Conservation (phyloP, 768 basidiomycete genomes). For the Plicaturopsis crispa region DNA sequence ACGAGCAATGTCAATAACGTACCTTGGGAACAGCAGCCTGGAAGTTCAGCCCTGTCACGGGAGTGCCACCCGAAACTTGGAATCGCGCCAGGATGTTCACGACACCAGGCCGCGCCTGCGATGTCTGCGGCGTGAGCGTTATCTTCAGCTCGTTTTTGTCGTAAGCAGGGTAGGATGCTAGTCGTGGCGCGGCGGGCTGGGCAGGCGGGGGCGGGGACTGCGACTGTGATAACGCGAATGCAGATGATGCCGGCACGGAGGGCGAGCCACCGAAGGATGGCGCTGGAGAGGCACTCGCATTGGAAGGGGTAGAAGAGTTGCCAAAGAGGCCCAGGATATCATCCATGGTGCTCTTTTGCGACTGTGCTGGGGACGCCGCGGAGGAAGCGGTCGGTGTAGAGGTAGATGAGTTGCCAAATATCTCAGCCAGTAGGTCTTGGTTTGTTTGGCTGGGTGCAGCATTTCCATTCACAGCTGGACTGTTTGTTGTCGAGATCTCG, state of each 20-base stretch:
- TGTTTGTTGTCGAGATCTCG: slow-evolving; percentile 41
- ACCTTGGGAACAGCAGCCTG: slow-evolving; percentile 98
- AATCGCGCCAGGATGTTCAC: slow-evolving; percentile 90
- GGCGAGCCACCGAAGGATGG: slow-evolving; percentile 13
- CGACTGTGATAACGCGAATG: slow-evolving; percentile 14
- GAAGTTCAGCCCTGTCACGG: slow-evolving; percentile 71
- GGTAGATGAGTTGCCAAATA: slow-evolving; percentile 62
- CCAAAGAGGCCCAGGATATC: slow-evolving; percentile 92
- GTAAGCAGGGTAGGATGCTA: slow-evolving; percentile 79
- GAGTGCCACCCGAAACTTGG: slow-evolving; percentile 49
- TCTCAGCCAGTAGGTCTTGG: slow-evolving; percentile 86
- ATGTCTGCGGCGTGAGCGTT: slow-evolving; percentile 83
- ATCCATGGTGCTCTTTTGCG: slow-evolving; percentile 60
- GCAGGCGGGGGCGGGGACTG: slow-evolving; percentile 23
- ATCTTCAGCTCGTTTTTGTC: slow-evolving; percentile 88
- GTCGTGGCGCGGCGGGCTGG: slow-evolving; percentile 37
- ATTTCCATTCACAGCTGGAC: slow-evolving; percentile 33
- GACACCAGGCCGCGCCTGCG: slow-evolving; percentile 73
- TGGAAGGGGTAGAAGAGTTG: slow-evolving; percentile 28
- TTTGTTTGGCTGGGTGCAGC: slow-evolving; percentile 45
- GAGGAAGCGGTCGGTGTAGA: slow-evolving; percentile 23
- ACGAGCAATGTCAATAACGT: slow-evolving; percentile 4
- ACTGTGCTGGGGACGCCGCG: slow-evolving; percentile 30
- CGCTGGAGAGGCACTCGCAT: slow-evolving; percentile 26
- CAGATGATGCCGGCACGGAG: too few species aligned